Conservation (phyloP, 2,329 filamentous ascomycete genomes). For the Chrysosporium keratinophilum region DNA sequence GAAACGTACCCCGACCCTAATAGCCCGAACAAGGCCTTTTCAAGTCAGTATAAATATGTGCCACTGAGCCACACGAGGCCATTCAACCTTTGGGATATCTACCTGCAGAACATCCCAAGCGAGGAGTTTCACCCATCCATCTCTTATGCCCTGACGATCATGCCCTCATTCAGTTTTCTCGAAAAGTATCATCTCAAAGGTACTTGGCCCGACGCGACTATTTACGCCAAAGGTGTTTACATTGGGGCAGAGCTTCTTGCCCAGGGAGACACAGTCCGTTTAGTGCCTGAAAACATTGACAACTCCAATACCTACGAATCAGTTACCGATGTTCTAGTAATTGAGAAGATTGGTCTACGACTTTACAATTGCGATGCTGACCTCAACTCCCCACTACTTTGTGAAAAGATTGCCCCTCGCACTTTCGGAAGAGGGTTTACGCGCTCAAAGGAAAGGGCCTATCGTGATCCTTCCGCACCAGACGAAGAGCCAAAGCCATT, state of each 20-base stretch:
- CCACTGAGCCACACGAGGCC: constrained; percentile 46
- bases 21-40: constrained; percentile 41
- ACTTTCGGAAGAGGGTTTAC: constrained; percentile 44
- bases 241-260: constrained; percentile 48
- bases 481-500: constrained; percentile 21
- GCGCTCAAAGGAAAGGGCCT: constrained; percentile 21
- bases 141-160: constrained; percentile 43
- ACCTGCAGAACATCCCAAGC: constrained; percentile 34
- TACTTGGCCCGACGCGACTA: constrained; percentile 43
- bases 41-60: constrained; percentile 47
- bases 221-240: constrained; percentile 47
- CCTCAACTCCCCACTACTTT: constrained; percentile 37
- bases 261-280: constrained; percentile 45
- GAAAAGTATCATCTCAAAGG: constrained; percentile 46
- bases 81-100: constrained; percentile 44
- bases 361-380: constrained; percentile 42
- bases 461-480: constrained; percentile 16
- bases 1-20: constrained; percentile 48
- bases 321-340: constrained; percentile 44
- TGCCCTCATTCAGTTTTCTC: constrained; percentile 44
- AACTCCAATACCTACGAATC: constrained; percentile 10
- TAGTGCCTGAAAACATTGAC: constrained; percentile 32
- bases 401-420: constrained; percentile 38
- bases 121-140: constrained; percentile 45
- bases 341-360: constrained; percentile 44